phyloP scores from a whole-genome alignment of 495 filamentous ascomycete species.

The Rhizodiscina lignyota region DNA sequence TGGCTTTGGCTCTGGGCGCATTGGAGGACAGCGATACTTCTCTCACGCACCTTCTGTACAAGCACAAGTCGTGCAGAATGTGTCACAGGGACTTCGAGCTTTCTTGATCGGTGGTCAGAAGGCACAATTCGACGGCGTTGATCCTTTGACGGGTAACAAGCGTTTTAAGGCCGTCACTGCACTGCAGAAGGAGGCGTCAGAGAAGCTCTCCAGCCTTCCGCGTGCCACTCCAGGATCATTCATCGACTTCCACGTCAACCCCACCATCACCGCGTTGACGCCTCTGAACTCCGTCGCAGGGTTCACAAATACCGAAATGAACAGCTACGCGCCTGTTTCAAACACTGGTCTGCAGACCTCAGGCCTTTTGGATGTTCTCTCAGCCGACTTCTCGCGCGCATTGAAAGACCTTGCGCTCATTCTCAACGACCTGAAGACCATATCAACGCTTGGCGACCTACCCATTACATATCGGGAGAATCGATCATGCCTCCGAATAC shows the following conservation, averaged over 20 bases:
- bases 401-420: conserved; percentile 67
- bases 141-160: conserved; percentile 51
- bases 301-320: conserved; percentile 6
- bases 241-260: conserved; percentile 71
- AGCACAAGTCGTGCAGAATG: conserved; percentile 86
- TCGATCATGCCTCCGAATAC: conserved; percentile 50
- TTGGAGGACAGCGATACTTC: conserved; percentile 69
- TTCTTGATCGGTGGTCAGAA: conserved; percentile 82
- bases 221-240: conserved; percentile 51
- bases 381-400: conserved; percentile 75
- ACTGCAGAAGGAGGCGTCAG: conserved; percentile 51
- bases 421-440: conserved; percentile 62
- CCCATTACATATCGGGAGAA: conserved; percentile 47
- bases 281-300: conserved; percentile 29
- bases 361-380: conserved; percentile 68
- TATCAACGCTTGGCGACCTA: conserved; percentile 64
- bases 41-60: conserved; percentile 71
- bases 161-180: conserved; percentile 52
- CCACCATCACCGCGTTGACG: conserved; percentile 72
- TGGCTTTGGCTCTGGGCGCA: conserved; percentile 47
- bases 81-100: conserved; percentile 74
- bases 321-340: too few species aligned
- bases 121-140: conserved; percentile 62
- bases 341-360: conserved; percentile 66
- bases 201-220: conserved; percentile 37